Base-by-base conservation (phyloP, 371 early-diverging fungal genomes). In the Saksenaea vasiformis region DNA sequence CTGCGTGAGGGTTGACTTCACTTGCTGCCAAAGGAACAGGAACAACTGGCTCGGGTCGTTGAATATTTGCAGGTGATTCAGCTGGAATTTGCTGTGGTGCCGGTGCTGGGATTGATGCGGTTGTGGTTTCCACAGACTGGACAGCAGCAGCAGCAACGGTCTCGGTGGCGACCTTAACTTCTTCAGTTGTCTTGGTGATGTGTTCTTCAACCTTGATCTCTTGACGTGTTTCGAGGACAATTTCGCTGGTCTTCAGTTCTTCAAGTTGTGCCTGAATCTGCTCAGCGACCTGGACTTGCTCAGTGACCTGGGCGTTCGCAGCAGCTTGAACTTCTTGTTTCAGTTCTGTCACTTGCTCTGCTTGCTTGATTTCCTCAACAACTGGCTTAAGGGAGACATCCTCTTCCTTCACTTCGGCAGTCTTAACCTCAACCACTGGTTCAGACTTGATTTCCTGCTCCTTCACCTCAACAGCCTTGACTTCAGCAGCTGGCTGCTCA, bases 261-360 rank as follows among this genome's bases (percentile, higher is more conserved):
- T 27, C 19, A 15, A 10, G 5, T 0, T 24, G 27, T 54, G 15
- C 27, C 15, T 3, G 44, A 9, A 44, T 9, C 44, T 17, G 17
- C 44, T 44, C 44, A 4, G 15, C 44, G 9, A 9, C 44, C n/a
- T n/a, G n/a, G n/a, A n/a, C n/a, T n/a, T 17, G 17, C 44, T 44
- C 44, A 4, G 15, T 9, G 9, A 9, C 44, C 83, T 56, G 83
- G 87, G 36, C 70, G 87, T 11, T 82, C 87, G 0, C 87, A 88
- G 55, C 83, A 87, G 1, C 90, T 44, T 44, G 17, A 22, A 22
- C 44, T 17, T 44, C 17, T 5, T 17, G 44, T 9, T 44, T 22
- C 17, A 44, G 5, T 9, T 44, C 44, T 5, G 2, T 17, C 44
- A 44, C 44, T 54, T 54, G 8, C 9, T n/a, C 54, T 17, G 14